Base-by-base conservation (phyloP, 345 rosid genomes). In the Gossypium raimondii region DNA sequence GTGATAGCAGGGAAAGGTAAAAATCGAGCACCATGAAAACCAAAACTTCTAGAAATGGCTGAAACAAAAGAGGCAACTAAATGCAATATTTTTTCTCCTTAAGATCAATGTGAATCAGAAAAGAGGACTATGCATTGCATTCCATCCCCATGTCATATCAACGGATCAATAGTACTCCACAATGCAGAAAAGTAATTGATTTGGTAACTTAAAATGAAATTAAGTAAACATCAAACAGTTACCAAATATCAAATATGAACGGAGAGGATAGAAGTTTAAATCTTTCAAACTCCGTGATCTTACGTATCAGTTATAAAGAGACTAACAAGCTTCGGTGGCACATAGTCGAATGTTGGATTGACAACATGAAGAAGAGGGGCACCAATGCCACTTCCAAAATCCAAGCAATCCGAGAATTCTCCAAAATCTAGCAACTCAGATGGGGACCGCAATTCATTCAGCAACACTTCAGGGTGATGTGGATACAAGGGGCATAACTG, bases 401-500 rank as follows among this genome's bases (percentile, higher is more conserved):
- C 98, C 85, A 96, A 78, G 85, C 97, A 91, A 83, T 96, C 97
- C 52, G 99, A 96, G 84, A 96, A 92, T 78, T 96, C 98, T 75
- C 99, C 98, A 81, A 96, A 96, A 83, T 95, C 97, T 73, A 93
- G 85, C 53, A 93, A 82, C 84, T 95, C 98, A 27, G 97, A 93
- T 67, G 99, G 99, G 44, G 97, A 93, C 83, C 98, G 91, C 84
- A 93, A 85, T 80, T 96, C 98, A 81, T 96, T 96, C 34, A 93
- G 86, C 70, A 91, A 81, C 50, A 91, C 97, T 86, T 93, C 98
- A 6, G 97, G 99, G 83, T 96, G 92, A 85, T 92, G 97, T 9
- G 99, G 99, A 87, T 96, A 96, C 62, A 93, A 79, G 34, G 99
- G 98, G 78, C 99, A 96, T 79, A 96, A 69, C 99, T 96, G 90